phyloP scores from a whole-genome alignment of 768 basidiomycete genomes.

The Pleurotus citrinopileatus region DNA sequence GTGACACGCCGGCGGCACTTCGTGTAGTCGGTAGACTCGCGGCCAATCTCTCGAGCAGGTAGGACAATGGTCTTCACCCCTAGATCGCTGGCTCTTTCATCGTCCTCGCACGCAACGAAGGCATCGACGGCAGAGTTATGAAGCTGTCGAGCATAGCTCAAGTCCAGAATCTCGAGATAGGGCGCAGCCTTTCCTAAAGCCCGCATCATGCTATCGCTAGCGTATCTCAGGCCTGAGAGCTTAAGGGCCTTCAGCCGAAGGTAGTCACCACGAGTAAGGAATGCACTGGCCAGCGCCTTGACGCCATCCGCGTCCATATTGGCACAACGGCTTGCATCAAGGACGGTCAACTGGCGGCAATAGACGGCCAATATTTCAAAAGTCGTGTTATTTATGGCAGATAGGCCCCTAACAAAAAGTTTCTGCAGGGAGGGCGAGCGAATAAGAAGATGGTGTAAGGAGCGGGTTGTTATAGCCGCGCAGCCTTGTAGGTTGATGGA shows the following conservation, averaged over 20 bases:
- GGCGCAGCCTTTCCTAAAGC: constrained; percentile 67
- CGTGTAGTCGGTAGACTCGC: constrained; percentile 46
- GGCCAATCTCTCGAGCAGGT: constrained; percentile 62
- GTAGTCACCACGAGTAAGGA: constrained; percentile 41
- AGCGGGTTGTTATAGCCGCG: constrained; percentile 54
- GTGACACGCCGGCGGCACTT: constrained; percentile 62
- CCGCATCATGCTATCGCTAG: constrained; percentile 61
- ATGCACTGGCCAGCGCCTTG: constrained; percentile 40
- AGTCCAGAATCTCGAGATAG: constrained; percentile 73
- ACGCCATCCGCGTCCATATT: constrained; percentile 69
- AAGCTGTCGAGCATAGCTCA: constrained; percentile 69
- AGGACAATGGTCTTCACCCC: constrained; percentile 47
- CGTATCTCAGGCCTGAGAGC: constrained; percentile 62
- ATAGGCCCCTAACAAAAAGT: constrained; percentile 66
- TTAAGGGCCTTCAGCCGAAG: constrained; percentile 61
- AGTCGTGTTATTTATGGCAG: constrained; percentile 69
- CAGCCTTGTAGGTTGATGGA: constrained; percentile 74
- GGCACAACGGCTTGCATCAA: constrained; percentile 72
- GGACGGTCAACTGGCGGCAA: constrained; percentile 50
- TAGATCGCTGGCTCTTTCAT: constrained; percentile 27
- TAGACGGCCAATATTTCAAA: constrained; percentile 62
- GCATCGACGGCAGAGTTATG: constrained; percentile 77
- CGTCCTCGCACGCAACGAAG: constrained; percentile 55
- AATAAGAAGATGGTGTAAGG: constrained; percentile 68
- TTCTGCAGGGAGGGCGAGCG: constrained; percentile 57